A percentile compares a stretch with the other conserved stretches of the same genome.
Evolutionary conservation across 2,329 filamentous ascomycete species (phyloP).

Genomic region (Dactylellina sp.): DNA sequence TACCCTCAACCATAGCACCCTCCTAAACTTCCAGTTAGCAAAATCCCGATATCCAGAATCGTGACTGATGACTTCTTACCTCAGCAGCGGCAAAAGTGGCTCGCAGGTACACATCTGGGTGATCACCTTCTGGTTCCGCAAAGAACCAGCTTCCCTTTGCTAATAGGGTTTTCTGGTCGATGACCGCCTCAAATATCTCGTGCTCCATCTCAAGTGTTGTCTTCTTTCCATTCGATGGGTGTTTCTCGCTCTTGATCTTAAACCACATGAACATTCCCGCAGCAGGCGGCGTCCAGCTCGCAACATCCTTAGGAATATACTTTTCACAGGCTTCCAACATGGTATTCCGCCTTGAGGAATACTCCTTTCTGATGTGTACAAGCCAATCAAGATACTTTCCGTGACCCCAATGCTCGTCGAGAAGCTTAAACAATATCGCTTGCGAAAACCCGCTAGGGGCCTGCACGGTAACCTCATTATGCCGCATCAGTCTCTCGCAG

Average conservation of each 20-base stretch:
- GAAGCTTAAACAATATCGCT: conserved; percentile 83
- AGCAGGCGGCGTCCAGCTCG: conserved; percentile 80
- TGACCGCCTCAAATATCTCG: conserved; percentile 81
- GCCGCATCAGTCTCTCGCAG: conserved; percentile 81
- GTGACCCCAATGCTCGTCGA: conserved; percentile 96
- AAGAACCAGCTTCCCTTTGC: conserved; percentile 92
- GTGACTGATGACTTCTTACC: conserved; percentile 56
- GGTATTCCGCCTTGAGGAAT: conserved; percentile 80
- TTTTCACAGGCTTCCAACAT: conserved; percentile 84
- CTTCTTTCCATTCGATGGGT: conserved; percentile 71
- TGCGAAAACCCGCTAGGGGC: conserved; percentile 87
- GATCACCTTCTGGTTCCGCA: conserved; percentile 73
- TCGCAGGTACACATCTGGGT: conserved; percentile 82
- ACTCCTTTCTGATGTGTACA: conserved; percentile 81
- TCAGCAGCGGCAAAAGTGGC: conserved; percentile 87
- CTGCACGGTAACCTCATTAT: conserved; percentile 85
- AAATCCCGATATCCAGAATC: background rate
- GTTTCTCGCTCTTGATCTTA: conserved; percentile 73
- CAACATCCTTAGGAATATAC: conserved; percentile 78
- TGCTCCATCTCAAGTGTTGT: conserved; percentile 79
- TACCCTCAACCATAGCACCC: conserved; percentile 77
- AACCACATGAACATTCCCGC: conserved; percentile 98
- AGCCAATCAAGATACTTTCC: conserved; percentile 90
- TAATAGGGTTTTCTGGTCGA: conserved; percentile 81
- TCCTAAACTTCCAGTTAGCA: conserved; percentile 62